Evolutionary conservation across 768 basidiomycete genomes (phyloP), one percentile per base, ranked within the genome.

Genomic region (Phaeolepiota aurea): DNA sequence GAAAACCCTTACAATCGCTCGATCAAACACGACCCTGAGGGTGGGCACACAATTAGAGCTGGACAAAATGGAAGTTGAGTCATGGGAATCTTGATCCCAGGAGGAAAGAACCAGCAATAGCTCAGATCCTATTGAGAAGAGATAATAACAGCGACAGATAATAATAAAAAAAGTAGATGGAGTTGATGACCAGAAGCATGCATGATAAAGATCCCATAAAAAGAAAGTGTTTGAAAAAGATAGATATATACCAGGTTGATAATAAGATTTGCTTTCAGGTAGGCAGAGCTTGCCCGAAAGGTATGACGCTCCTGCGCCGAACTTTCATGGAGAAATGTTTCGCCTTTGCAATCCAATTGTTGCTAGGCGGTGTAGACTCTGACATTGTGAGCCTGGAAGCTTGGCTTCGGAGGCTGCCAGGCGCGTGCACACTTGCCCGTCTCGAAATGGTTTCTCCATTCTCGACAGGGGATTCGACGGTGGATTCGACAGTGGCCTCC

Each of bases 311-410:
- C 48, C 64, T 74, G 50, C 59, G 64, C 45, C 64, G 59, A 40
- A 74, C 54, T 47, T 63, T 72, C 39, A 62, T 59, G n/a, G 65
- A 64, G 35, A 73, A 61, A 11, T 48, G 54, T 47, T 59, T 71
- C 14, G 68, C 69, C 35, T 60, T 61, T 5, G 55, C 49, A 35
- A 65, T 46, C 57, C 69, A 59, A 19, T 44, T 48, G 28, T 31
- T 50, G 20, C 42, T 49, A 5, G 46, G 44, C 5, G 53, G 44
- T 7, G 56, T 53, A 7, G 52, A 44, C 31, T 45, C 46, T 18
- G 54, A 38, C 19, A 63, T 44, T 23, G 56, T 61, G 25, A 56
- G 37, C 32, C 57, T 59, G 10, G 66, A 68, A 9, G 65, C 39
- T 35, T 66, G 62, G 37, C 57, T 55, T 20, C 61, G 64, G 20